Evolutionary conservation across 2,329 filamentous ascomycete species (phyloP), one percentile per base, ranked within the genome.

Genomic region (Tolypocladium ovalisporum): DNA sequence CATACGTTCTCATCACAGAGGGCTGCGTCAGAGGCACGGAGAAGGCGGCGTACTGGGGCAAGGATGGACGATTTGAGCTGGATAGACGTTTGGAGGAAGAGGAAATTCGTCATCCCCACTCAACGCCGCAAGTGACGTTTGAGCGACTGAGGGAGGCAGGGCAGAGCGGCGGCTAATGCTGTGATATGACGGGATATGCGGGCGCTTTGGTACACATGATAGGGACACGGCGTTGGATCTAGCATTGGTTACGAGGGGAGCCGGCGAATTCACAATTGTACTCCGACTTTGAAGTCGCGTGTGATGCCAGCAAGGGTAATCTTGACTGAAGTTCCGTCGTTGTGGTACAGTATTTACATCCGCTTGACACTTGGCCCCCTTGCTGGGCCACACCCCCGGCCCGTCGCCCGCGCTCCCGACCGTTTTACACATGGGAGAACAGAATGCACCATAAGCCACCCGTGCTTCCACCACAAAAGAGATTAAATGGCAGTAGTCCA

Each of bases 1-100:
- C 87, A 27, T 89, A 88, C 63, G 86, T 90, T 1, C 77, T 91
- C 10, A 82, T 92, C 47, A 89, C 87, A 0, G 86, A 90, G 67
- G 80, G 75, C 1, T 87, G 86, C 36, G 86, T 88, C 1, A 76
- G 76, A 24, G 83, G 86, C 15, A 76, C 77, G 29, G 84, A 85
- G 64, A 83, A 79, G 70, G 76, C 77, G 1, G 71, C 71, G 0
- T 86, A 84, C 62, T 86, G 83, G 82, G 86, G 86, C 1, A 86
- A 89, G 60, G 88, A 88, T 17, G 82, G 89, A 1, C 76, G 81
- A 7, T 81, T 87, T 52, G 85, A 89, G 68, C 77, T 90, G 60
- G 86, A 90, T 65, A 79, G 85, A 52, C 79, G 84, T 22, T 77
- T 88, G 54, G 78, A 82, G 53, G 85, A 88, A 59, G 88, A 90